Conservation (phyloP, 129 eudicot species). For the Flaveria brownii region DNA sequence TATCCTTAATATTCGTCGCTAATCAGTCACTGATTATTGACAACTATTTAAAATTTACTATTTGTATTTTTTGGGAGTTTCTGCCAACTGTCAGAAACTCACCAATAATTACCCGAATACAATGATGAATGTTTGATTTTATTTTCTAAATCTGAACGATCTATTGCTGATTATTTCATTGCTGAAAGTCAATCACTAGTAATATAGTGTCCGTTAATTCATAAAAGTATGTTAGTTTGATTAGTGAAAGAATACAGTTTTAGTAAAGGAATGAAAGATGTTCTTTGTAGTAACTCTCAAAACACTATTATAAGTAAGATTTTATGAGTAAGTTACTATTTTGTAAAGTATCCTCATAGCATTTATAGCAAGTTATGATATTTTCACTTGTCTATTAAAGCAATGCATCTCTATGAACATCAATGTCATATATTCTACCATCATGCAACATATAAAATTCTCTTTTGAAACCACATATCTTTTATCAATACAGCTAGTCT, state of each 20-base stretch:
- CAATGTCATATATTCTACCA: slow-evolving; percentile 35
- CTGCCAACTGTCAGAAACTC: too few relatives aligned
- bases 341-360: neutral
- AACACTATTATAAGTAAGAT: neutral
- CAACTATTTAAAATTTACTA: too few relatives aligned
- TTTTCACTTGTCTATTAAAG: slow-evolving; percentile 8
- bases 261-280: neutral
- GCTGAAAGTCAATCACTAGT: too few relatives aligned
- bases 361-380: neutral
- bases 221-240: neutral
- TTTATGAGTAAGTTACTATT: neutral
- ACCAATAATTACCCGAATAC: too few relatives aligned
- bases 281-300: neutral
- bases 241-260: neutral
- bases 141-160: too few relatives aligned
- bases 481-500: slow-evolving; percentile 34
- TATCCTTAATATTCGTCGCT: too few relatives aligned
- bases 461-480: slow-evolving; percentile 37
- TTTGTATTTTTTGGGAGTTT: too few relatives aligned
- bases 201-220: too few relatives aligned
- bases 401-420: slow-evolving; percentile 25
- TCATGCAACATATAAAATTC: slow-evolving; percentile 22
- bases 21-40: too few relatives aligned
- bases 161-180: too few relatives aligned
- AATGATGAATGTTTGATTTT: too few relatives aligned